Evolutionary conservation across 306 rosid species (phyloP), one percentile per base, ranked within the genome.

Genomic region (Rosa persica): DNA sequence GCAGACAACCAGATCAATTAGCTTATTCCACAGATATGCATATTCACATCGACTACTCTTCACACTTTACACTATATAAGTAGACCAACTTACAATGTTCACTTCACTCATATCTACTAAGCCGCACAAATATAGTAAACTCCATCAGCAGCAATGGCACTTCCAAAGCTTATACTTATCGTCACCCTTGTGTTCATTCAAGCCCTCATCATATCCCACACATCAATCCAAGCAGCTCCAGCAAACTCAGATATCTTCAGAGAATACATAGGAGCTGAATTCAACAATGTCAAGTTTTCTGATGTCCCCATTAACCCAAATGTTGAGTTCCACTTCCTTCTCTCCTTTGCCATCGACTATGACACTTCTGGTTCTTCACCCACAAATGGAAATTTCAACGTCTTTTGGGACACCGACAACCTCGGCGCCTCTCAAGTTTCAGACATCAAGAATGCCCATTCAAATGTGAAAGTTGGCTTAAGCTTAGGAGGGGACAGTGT

Each of bases 231-330:
- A 20, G 77, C 86, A 19, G 39, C 84, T 34, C 66, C 87, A 10
- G 3, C 86, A 15, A 80, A 34, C 86, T 23, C 88, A 43, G 79
- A 83, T 60, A 42, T 90, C 23, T 91, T 93, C 75, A n/a, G 90
- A 52, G 97, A 90, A 85, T 91, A 93, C 86, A 93, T 90, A 8
- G 98, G 98, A 70, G 95, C 98, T 0, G 84, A 89, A 38, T 93
- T 86, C 79, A 89, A 85, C 11, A 77, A 84, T 42, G 93, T 90
- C 9, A 87, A 78, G 70, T 89, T 93, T 65, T 81, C 89, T 0
- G 92, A 93, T 49, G 91, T 90, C 34, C 98, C 92, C 0, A 61
- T 91, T 0, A 86, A 90, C 81, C 80, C 92, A 20, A 76, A 75
- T 22, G 91, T 89, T 27, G 62, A 90, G 51, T 86, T 90, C 80